Conservation (phyloP, 371 early-diverging fungal species). For the Batrachochytrium dendrobatidis region DNA sequence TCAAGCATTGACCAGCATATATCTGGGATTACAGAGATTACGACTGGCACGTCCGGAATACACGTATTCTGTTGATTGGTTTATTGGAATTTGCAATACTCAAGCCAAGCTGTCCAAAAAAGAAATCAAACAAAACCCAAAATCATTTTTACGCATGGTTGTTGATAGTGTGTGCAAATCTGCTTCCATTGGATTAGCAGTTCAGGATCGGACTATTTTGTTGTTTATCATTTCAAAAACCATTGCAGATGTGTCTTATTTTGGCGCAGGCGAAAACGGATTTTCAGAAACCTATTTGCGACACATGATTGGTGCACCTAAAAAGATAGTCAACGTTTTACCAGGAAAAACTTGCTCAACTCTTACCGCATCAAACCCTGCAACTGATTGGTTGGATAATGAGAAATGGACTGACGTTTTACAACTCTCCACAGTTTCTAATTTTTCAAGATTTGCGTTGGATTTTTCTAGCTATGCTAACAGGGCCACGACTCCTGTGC, state of each 20-base stretch:
- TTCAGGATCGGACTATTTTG: background rate
- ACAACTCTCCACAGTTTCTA: conserved; percentile 10
- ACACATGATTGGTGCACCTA: too few species aligned
- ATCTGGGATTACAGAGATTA: too few species aligned
- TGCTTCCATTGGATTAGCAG: background rate
- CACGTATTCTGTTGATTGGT: background rate
- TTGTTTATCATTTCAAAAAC: background rate
- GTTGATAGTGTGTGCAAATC: background rate
- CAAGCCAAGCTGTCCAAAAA: background rate
- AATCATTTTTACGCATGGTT: background rate
- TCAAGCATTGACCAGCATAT: too few species aligned
- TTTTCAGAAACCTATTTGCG: background rate
- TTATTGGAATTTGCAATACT: background rate
- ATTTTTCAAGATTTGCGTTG: conserved; percentile 11
- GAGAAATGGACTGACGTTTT: conserved; percentile 11
- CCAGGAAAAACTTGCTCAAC: too few species aligned
- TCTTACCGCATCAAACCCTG: too few species aligned
- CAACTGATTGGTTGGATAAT: conserved; percentile 13
- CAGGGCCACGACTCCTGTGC: conserved; percentile 15
- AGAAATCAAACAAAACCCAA: background rate
- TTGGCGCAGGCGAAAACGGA: background rate
- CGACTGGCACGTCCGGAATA: background rate
- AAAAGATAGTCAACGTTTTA: too few species aligned
- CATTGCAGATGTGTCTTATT: background rate
- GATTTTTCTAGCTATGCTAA: conserved; percentile 21